Evolutionary conservation across 306 rosid genomes (phyloP), one percentile per base, ranked within the genome.

Genomic region (Trifolium repens): DNA sequence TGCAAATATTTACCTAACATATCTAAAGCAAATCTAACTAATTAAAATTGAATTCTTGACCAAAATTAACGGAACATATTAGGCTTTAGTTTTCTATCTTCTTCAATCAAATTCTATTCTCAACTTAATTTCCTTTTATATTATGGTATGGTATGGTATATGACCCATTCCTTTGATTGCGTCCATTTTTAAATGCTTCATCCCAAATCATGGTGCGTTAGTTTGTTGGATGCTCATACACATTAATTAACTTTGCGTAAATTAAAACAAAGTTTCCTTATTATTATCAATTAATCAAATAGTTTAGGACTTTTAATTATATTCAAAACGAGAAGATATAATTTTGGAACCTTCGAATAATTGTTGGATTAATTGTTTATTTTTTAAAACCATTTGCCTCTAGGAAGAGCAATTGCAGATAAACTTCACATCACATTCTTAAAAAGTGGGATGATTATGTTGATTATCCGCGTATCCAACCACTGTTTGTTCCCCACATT

Each of bases 391-490:
- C 52, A 46, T 5, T 46, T 14, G 12, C 34, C 34, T 30, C 34
- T 30, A 30, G 34, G 34, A 30, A 30, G 34, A 30, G 34, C 34
- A 30, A 30, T 30, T 63, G 68, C 22, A 13, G 83, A 84, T 84
- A 78, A 64, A 81, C 83, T 78, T 78, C 78, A 74, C 44, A 55
- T 64, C 83, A 84, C 83, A 65, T 74, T 71, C 66, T 43, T 58
- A 64, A 69, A 61, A 66, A 61, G 44, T 71, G 61, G 50, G 55
- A 61, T 16, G 19, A 37, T 76, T 60, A 6, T 64, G 50, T 49
- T 46, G 13, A 26, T 74, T 78, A 69, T 14, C 69, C 42, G 5
- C 43, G 16, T 50, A n/a, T 62, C 12, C 63, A 72, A 72, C 78
- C 61, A 53, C 54, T 62, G 12, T 2, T 37, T 69, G 16, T 75